Conservation (phyloP, 73 alveolate genomes). For the Paramecium tetraurelia region DNA sequence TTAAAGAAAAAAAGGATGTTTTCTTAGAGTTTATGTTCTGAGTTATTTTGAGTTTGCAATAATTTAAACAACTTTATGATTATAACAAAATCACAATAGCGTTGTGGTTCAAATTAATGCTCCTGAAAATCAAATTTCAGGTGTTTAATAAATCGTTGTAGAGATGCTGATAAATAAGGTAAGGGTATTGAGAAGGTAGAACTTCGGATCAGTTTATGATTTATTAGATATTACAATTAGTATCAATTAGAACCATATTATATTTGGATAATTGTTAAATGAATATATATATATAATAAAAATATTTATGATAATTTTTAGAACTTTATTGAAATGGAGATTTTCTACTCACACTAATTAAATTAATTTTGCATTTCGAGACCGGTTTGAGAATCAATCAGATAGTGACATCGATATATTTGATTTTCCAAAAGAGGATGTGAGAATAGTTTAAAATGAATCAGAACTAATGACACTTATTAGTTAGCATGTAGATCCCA, state of each 20-base stretch:
- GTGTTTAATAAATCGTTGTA: neutral
- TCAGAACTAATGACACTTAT: neutral
- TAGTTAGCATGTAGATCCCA: neutral
- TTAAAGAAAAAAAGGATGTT: neutral
- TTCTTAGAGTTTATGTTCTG: neutral
- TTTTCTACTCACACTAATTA: neutral
- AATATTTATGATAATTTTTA: neutral
- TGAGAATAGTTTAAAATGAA: neutral
- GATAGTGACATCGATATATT: neutral
- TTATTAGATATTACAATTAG: neutral
- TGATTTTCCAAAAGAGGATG: neutral
- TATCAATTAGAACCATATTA: too few relatives aligned
- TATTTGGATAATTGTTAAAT: neutral
- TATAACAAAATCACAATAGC: neutral
- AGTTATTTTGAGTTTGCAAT: neutral
- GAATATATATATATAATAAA: neutral
- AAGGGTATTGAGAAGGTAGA: neutral
- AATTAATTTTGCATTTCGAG: neutral
- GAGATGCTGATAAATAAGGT: neutral
- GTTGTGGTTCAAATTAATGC: slow-evolving; percentile 11
- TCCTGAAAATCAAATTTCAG: slow-evolving; percentile 7
- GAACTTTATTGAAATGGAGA: neutral
- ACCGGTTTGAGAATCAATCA: neutral
- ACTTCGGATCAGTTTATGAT: neutral
- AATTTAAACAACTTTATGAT: neutral